These are phyloP conservation scores for Paraconiothyrium sp. DNA, from an alignment of 2,329 filamentous ascomycete genomes.

Conservation along the genomic window DNA sequence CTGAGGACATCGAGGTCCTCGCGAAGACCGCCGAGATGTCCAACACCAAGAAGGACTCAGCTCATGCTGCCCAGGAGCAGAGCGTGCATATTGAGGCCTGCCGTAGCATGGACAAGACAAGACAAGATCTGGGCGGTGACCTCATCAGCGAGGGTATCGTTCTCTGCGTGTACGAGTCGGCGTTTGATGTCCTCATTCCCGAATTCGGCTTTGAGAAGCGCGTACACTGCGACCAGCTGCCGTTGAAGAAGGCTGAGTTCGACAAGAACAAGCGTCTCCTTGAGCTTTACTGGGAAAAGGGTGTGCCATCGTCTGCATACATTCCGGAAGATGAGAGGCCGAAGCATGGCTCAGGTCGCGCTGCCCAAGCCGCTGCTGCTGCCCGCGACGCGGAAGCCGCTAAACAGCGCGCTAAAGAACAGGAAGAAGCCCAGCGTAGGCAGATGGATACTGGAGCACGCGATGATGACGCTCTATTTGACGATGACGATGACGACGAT, in stretches of 20 bases:
- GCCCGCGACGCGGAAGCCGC: slow-evolving; percentile 84
- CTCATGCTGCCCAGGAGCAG: slow-evolving; percentile 96
- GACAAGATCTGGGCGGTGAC: slow-evolving; percentile 86
- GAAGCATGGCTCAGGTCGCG: slow-evolving; percentile 78
- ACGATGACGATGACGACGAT: slow-evolving; percentile 87
- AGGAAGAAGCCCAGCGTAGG: slow-evolving; percentile 89
- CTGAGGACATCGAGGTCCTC: slow-evolving; percentile 85
- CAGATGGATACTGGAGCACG: slow-evolving; percentile 95
- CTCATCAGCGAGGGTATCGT: slow-evolving; percentile 96
- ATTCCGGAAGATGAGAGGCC: slow-evolving; percentile 96
- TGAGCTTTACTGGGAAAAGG: slow-evolving; percentile 99
- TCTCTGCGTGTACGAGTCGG: slow-evolving; percentile 96
- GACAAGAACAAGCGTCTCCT: slow-evolving; percentile 94
- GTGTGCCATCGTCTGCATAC: slow-evolving; percentile 93
- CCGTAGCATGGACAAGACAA: slow-evolving; percentile 92
- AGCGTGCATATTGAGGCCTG: slow-evolving; percentile 98
- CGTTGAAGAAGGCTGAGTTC: slow-evolving; percentile 98
- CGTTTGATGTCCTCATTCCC: slow-evolving; percentile 96
- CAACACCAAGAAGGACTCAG: slow-evolving; percentile 99
- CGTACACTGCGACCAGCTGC: slow-evolving; percentile 97
- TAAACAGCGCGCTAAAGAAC: slow-evolving; percentile 82
- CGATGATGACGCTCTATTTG: slow-evolving; percentile 94
- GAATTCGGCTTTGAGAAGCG: slow-evolving; percentile 99
- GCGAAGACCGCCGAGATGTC: slow-evolving; percentile 93
- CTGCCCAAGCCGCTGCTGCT: slow-evolving; percentile 77